Conservation (phyloP, 2,329 filamentous ascomycete genomes). For the Cytospora piceicola region DNA sequence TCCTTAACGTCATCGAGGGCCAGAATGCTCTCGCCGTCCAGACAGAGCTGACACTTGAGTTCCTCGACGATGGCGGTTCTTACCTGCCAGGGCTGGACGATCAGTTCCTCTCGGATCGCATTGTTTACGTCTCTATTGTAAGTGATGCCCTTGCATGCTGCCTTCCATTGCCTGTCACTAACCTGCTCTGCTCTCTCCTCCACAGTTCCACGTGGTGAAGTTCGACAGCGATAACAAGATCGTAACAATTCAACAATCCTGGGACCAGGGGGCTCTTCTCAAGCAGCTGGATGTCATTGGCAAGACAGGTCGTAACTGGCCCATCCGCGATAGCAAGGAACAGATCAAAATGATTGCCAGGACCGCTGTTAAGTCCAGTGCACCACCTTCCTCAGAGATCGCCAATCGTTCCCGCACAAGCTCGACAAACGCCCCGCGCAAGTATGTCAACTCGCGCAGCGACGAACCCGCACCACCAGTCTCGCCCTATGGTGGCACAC, state of each 20-base stretch:
- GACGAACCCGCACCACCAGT: conserved; percentile 59
- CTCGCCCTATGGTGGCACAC: conserved; percentile 63
- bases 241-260: conserved; percentile 82
- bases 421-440: conserved; percentile 59
- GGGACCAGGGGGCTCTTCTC: conserved; percentile 92
- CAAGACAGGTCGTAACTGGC: conserved; percentile 89
- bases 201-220: conserved; percentile 81
- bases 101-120: conserved; percentile 87
- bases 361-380: conserved; percentile 43
- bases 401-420: conserved; percentile 53
- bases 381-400: conserved; percentile 40
- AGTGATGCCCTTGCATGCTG: conserved; percentile 42
- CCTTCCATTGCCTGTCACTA: conserved; percentile 12
- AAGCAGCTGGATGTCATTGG: conserved; percentile 96
- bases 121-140: conserved; percentile 81
- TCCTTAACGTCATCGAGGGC: conserved; percentile 76
- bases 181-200: neutral
- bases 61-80: conserved; percentile 77
- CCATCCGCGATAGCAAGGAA: conserved; percentile 84
- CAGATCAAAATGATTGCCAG: conserved; percentile 76
- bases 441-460: conserved; percentile 71
- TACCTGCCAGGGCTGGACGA: conserved; percentile 91
- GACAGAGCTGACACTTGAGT: conserved; percentile 81
- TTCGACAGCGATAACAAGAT: conserved; percentile 82
- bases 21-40: conserved; percentile 72